Evolutionary conservation across 2,329 filamentous ascomycete genomes (phyloP).

Genomic region (Botrytis aclada): DNA sequence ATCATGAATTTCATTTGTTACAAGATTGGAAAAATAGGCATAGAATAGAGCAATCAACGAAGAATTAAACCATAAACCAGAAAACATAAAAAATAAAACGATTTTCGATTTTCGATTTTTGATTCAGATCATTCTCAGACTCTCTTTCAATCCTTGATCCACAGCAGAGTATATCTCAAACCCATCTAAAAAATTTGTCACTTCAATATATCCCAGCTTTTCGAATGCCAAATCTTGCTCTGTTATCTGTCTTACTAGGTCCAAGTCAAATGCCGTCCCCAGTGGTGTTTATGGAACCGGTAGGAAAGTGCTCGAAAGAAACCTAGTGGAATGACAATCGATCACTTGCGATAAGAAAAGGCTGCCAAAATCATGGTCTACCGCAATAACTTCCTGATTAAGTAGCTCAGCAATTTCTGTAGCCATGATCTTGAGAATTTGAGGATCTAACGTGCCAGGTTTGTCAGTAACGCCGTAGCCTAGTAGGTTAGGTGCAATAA

Average conservation of each 20-base stretch:
- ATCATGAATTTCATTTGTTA: not conserved
- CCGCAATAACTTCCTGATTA: slow-evolving; percentile 21
- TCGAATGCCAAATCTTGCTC: not conserved
- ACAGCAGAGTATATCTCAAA: not conserved
- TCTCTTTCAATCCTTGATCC: not conserved
- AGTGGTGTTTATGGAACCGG: not conserved
- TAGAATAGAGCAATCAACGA: not conserved
- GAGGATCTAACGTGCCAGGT: slow-evolving; percentile 33
- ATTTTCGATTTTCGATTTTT: not conserved
- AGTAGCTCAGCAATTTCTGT: slow-evolving; percentile 38
- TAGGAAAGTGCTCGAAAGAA: not conserved
- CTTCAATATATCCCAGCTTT: too few relatives aligned
- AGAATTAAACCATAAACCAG: too few relatives aligned
- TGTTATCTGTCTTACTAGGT: not conserved
- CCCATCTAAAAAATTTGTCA: not conserved
- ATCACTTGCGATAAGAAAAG: not conserved
- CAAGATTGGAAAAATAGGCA: not conserved
- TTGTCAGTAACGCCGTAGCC: slow-evolving; percentile 41
- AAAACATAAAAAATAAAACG: not conserved
- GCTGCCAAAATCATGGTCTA: slow-evolving; percentile 21
- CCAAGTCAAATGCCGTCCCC: not conserved
- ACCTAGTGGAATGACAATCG: not conserved
- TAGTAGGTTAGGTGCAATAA: slow-evolving; percentile 44
- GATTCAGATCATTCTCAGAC: not conserved
- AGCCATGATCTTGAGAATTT: slow-evolving; percentile 37